phyloP scores from a whole-genome alignment of 1,139 yeast genomes.

The Blastobotrys buckinghamii region DNA sequence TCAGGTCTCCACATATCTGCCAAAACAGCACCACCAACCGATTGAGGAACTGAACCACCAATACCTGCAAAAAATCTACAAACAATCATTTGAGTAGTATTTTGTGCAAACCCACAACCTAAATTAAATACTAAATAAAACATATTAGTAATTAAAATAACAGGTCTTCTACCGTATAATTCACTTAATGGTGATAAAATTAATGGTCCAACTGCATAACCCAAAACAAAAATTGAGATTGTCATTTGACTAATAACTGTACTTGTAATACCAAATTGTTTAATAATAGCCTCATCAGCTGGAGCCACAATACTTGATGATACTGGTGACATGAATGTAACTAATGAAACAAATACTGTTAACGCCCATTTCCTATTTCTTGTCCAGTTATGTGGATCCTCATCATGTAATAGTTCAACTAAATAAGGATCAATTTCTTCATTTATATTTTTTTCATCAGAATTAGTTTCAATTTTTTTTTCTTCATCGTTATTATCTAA shows the following conservation, averaged over 20 bases:
- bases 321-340: slow-evolving; percentile 82
- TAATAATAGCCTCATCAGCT: slow-evolving; percentile 52
- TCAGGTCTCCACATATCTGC: slow-evolving; percentile 79
- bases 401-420: slow-evolving; percentile 47
- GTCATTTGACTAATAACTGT: slow-evolving; percentile 73
- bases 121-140: slow-evolving; percentile 62
- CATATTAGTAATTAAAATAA: slow-evolving; percentile 56
- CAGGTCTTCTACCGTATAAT: slow-evolving; percentile 79
- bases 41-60: slow-evolving; percentile 75
- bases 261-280: slow-evolving; percentile 54
- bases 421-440: slow-evolving; percentile 5
- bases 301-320: slow-evolving; percentile 78
- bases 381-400: slow-evolving; percentile 76
- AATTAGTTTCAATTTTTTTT: not conserved
- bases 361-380: slow-evolving; percentile 53
- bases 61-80: slow-evolving; percentile 87
- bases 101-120: slow-evolving; percentile 83
- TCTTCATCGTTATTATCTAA: not conserved
- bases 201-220: slow-evolving; percentile 83
- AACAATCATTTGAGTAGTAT: slow-evolving; percentile 72
- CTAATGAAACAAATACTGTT: slow-evolving; percentile 57
- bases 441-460: not conserved
- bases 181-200: slow-evolving; percentile 90
- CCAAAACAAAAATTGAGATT: slow-evolving; percentile 87
- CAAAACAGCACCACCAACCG: slow-evolving; percentile 84